Base-by-base conservation (phyloP, 768 basidiomycete species). In the Kondoa malvinella region DNA sequence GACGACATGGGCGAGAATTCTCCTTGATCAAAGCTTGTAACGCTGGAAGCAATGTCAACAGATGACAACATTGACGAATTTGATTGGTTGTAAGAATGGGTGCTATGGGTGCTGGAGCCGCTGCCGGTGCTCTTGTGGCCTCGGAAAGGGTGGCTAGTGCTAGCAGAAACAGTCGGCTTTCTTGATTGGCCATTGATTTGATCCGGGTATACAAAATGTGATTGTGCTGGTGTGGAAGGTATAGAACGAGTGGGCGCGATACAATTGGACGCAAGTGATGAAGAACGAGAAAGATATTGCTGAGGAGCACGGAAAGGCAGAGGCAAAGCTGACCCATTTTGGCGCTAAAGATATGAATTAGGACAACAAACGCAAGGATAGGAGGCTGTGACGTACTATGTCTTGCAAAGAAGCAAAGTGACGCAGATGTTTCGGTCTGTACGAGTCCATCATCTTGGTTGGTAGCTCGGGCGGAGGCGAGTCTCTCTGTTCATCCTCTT, bases 391-490 rank as follows among this genome's bases (percentile, higher is more conserved):
- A 25, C 61, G n/a, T 33, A 63, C 61, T 4, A 63, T 63, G n/a
- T 63, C 61, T 32, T 63, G 61, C 27, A 63, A 33, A 3, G 61
- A 63, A 16, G 33, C 33, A 29, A 63, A 63, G n/a, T 63, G 61
- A 8, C 61, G 61, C 3, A 63, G 30, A 30, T 27, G 16, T 32
- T 63, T 63, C 15, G 61, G 61, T 32, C 61, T 63, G 3, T n/a
- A n/a, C n/a, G n/a, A n/a, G n/a, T 50, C 40, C 40, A 33, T 3
- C 16, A 32, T 27, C 30, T 63, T 63, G 3, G 16, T 17, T 26
- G 61, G 61, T 12, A 33, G 8, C n/a, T 63, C 29, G n/a, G 61
- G 61, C n/a, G 61, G 16, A 31, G 58, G 30, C 40, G 40, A 50
- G 21, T 50, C 40, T 21, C 40, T 50, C 12, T 21, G 8, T 50